phyloP scores from a whole-genome alignment of 805 yeast species.

The Metschnikowia orientalis region DNA sequence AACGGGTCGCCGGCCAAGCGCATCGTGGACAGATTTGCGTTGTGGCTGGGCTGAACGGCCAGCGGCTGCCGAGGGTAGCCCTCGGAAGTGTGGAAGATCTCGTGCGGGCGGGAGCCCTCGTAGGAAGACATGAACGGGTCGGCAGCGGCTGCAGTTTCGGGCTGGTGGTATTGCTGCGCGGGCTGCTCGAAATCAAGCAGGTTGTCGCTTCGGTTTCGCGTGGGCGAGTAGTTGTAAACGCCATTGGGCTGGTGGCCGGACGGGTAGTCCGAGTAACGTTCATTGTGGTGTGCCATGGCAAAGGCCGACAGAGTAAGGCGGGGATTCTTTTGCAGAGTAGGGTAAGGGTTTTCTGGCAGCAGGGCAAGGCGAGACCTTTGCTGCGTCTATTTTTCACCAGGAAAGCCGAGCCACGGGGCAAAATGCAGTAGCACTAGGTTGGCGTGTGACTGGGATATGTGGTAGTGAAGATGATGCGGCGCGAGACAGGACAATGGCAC shows the following conservation, averaged over 20 bases:
- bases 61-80: slow-evolving; percentile 6
- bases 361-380: too few relatives aligned
- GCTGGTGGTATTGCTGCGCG: slow-evolving; percentile 6
- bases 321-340: too few relatives aligned
- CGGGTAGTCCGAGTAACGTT: slow-evolving; percentile 6
- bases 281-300: slow-evolving; percentile 2
- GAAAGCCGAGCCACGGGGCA: too few relatives aligned
- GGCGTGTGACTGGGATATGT: too few relatives aligned
- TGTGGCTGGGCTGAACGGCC: slow-evolving; percentile 9
- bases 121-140: slow-evolving; percentile 15
- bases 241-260: slow-evolving; percentile 12
- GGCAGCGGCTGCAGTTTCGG: slow-evolving; percentile 3
- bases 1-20: slow-evolving; percentile 18
- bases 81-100: slow-evolving; percentile 13
- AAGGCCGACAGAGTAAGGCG: too few relatives aligned
- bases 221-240: slow-evolving; percentile 12
- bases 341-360: too few relatives aligned
- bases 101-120: slow-evolving; percentile 15
- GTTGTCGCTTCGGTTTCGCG: slow-evolving; percentile 9
- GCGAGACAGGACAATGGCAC: too few relatives aligned
- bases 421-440: too few relatives aligned
- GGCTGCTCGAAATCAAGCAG: slow-evolving; percentile 18
- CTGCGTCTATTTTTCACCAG: too few relatives aligned
- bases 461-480: too few relatives aligned
- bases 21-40: slow-evolving; percentile 2